Evolutionary conservation across 345 rosid genomes (phyloP).

Genomic region (Acer negundo): DNA sequence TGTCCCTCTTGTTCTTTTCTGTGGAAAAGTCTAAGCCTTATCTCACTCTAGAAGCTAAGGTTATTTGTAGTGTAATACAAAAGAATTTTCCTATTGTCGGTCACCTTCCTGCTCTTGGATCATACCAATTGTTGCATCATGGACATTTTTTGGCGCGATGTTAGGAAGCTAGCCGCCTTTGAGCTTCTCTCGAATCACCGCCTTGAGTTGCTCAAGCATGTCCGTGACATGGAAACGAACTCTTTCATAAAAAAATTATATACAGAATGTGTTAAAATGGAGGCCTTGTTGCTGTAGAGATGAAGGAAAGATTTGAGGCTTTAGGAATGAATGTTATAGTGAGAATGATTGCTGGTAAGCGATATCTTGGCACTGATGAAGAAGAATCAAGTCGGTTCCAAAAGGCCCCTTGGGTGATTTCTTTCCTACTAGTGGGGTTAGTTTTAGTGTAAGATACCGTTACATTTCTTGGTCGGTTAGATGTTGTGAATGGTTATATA

Average conservation of each 20-base stretch:
- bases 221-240: constrained; percentile 24
- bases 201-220: constrained; percentile 37
- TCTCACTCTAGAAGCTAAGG: background rate
- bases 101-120: constrained; percentile 30
- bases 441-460: constrained; percentile 28
- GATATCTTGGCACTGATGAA: constrained; percentile 17
- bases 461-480: constrained; percentile 41
- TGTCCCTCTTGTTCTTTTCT: background rate
- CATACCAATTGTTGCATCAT: constrained; percentile 27
- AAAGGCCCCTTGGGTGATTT: constrained; percentile 30
- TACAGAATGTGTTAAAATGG: constrained; percentile 21
- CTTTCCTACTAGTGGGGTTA: constrained; percentile 18
- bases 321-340: constrained; percentile 32
- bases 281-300: constrained; percentile 23
- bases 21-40: background rate
- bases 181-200: constrained; percentile 36
- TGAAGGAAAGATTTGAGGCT: constrained; percentile 26
- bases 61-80: background rate
- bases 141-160: constrained; percentile 27
- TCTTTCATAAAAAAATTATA: constrained; percentile 23
- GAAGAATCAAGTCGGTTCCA: constrained; percentile 21
- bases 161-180: constrained; percentile 31
- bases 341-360: constrained; percentile 31
- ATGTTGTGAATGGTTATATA: constrained; percentile 25
- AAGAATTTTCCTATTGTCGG: constrained; percentile 30